Conservation (phyloP, 225 moss, liverwort and hornwort species). For the Polytrichum commune region DNA sequence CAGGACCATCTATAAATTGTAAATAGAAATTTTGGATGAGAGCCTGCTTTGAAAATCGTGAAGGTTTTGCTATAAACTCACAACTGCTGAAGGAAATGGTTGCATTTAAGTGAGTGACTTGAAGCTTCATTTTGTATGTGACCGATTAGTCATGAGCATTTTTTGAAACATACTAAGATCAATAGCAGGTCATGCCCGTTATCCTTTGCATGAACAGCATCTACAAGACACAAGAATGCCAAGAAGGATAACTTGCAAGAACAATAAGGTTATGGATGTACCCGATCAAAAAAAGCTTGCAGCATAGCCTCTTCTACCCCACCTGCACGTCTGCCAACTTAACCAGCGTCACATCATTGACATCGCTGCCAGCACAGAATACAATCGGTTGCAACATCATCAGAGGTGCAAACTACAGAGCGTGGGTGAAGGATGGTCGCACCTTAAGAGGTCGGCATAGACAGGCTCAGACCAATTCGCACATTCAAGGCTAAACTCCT, state of each 20-base stretch:
- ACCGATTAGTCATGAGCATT: too few relatives aligned
- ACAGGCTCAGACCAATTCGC: slow-evolving; percentile 92
- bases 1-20: slow-evolving; percentile 6
- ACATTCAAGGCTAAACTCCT: slow-evolving; percentile 91
- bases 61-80: not conserved
- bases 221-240: not conserved
- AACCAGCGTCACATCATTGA: slow-evolving; percentile 13
- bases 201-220: not conserved
- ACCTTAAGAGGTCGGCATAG: slow-evolving; percentile 81
- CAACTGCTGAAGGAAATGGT: not conserved
- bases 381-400: not conserved
- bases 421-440: slow-evolving; percentile 14
- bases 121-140: too few relatives aligned
- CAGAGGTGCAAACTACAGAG: slow-evolving; percentile 7
- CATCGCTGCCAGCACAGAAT: slow-evolving; percentile 2
- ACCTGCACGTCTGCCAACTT: slow-evolving; percentile 67
- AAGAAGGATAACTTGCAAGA: slow-evolving; percentile 1
- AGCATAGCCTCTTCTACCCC: slow-evolving; percentile 87
- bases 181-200: too few relatives aligned
- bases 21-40: too few relatives aligned
- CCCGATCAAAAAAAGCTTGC: slow-evolving; percentile 70
- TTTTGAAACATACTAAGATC: not conserved
- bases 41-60: not conserved
- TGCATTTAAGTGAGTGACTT: too few relatives aligned
- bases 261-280: slow-evolving; percentile 20